These are phyloP conservation scores for Nepenthes gracilis DNA, from an alignment of 148 eudicot genomes.

Conservation along the genomic window DNA sequence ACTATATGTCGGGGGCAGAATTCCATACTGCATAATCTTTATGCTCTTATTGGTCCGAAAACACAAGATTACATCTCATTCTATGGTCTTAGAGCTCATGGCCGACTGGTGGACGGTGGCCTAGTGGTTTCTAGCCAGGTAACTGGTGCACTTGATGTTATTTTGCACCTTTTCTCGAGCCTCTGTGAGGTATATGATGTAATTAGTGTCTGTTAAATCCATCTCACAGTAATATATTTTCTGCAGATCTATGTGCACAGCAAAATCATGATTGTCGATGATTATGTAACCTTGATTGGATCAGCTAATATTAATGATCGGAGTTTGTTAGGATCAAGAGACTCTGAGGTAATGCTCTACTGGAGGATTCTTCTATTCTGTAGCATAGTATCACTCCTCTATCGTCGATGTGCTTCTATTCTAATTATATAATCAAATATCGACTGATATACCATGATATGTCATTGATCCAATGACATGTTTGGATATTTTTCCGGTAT, in stretches of 20 bases:
- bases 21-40: constrained; percentile 86
- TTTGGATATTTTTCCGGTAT: too few relatives aligned
- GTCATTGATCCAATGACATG: too few relatives aligned
- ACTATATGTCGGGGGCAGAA: constrained; percentile 81
- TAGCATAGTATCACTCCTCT: background rate
- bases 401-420: too few relatives aligned
- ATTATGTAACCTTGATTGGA: constrained; percentile 66
- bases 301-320: constrained; percentile 97
- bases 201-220: too few relatives aligned
- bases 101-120: constrained; percentile 71
- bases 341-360: constrained; percentile 68
- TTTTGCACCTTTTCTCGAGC: too few relatives aligned
- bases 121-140: constrained; percentile 92
- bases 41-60: constrained; percentile 59
- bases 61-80: constrained; percentile 90
- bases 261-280: constrained; percentile 95
- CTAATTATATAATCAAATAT: too few relatives aligned
- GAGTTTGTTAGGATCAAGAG: constrained; percentile 95
- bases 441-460: too few relatives aligned
- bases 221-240: background rate
- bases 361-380: constrained; percentile 1
- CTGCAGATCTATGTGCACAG: constrained; percentile 93
- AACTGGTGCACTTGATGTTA: background rate
- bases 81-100: constrained; percentile 91
- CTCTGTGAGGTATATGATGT: too few relatives aligned